These are phyloP conservation scores for Dothistroma pini DNA, from an alignment of 2,329 filamentous ascomycete species.

Conservation along the genomic window DNA sequence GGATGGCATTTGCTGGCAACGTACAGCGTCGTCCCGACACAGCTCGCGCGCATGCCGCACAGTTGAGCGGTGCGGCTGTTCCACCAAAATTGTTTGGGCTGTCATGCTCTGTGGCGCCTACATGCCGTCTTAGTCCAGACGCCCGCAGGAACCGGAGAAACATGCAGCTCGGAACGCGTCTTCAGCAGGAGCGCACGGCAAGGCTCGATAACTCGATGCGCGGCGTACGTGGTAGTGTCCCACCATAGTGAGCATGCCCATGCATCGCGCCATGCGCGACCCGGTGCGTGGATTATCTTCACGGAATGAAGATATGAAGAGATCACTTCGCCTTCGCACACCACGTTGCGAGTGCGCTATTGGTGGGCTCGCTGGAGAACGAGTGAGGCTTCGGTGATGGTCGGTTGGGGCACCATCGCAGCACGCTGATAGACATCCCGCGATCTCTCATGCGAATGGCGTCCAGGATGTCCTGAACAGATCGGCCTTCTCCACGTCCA, in stretches of 20 bases:
- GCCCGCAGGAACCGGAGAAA: slow-evolving; percentile 18
- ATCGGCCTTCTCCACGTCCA: not conserved
- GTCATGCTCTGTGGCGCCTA: slow-evolving; percentile 15
- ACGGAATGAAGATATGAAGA: not conserved
- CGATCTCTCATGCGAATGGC: slow-evolving; percentile 3
- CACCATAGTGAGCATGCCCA: slow-evolving; percentile 1
- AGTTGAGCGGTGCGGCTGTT: slow-evolving; percentile 5
- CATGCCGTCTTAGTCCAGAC: not conserved
- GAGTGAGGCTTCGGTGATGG: not conserved
- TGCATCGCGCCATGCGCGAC: not conserved
- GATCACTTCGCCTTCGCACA: not conserved
- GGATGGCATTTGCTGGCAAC: not conserved
- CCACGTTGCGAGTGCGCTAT: not conserved
- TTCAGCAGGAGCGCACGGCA: not conserved
- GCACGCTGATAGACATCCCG: slow-evolving; percentile 3
- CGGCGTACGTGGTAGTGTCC: not conserved
- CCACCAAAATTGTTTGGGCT: not conserved
- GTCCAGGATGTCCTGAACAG: slow-evolving; percentile 1
- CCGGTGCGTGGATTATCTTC: not conserved
- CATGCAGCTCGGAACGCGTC: slow-evolving; percentile 1
- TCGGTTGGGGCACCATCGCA: slow-evolving; percentile 5
- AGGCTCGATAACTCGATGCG: not conserved
- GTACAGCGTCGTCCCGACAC: not conserved
- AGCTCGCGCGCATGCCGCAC: slow-evolving; percentile 4
- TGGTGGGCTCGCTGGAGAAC: not conserved